Conservation (phyloP, 2,329 filamentous ascomycete species). For the Monosporascus sp. region DNA sequence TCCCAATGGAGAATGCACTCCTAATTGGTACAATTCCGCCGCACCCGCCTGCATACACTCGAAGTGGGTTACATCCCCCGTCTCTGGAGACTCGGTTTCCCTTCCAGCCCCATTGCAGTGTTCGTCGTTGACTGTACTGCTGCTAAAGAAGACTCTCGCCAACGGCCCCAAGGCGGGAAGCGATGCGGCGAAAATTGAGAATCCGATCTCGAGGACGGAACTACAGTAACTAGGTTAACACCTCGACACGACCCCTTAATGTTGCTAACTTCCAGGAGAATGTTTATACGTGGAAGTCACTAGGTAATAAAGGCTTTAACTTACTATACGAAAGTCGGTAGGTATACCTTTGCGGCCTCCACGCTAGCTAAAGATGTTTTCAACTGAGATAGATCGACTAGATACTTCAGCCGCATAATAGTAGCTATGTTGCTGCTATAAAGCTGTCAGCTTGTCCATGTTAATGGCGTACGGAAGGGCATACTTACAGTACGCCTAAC, state of each 20-base stretch:
- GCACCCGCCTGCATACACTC: too few species aligned
- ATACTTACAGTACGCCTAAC: constrained; percentile 6
- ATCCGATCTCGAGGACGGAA: constrained; percentile 13
- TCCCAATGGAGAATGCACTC: too few species aligned
- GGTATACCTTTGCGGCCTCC: constrained; percentile 13
- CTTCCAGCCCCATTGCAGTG: too few species aligned
- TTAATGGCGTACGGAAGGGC: too few species aligned
- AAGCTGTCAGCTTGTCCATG: too few species aligned
- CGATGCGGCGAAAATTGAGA: constrained; percentile 12
- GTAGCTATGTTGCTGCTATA: constrained; percentile 10
- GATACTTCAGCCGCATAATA: constrained; percentile 13
- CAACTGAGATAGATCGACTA: constrained; percentile 11
- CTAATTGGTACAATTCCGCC: too few species aligned
- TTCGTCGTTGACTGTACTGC: too few species aligned
- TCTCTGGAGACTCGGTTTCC: too few species aligned
- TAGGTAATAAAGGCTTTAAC: background rate
- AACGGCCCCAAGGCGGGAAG: constrained; percentile 13
- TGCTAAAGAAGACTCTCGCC: background rate
- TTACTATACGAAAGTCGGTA: constrained; percentile 16
- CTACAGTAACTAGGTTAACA: background rate
- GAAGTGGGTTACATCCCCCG: too few species aligned
- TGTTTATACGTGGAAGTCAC: too few species aligned
- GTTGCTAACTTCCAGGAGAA: too few species aligned
- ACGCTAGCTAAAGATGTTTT: constrained; percentile 6
- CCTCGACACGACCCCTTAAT: too few species aligned